Percentiles rank a stretch among this genome's conserved stretches.
Evolutionary conservation across 306 rosid genomes (phyloP).

Genomic region (Begonia loranthoides): DNA sequence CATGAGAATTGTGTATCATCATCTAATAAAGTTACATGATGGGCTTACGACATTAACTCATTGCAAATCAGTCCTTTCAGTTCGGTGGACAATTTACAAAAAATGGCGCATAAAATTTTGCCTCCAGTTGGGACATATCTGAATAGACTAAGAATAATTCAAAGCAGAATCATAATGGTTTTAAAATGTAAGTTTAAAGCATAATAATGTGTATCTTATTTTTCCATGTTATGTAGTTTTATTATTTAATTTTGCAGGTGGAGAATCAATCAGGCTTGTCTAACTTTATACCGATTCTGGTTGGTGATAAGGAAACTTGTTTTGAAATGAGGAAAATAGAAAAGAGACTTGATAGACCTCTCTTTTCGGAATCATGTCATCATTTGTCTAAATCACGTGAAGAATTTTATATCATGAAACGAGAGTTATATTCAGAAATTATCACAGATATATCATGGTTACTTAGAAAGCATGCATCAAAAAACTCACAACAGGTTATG

Average conservation of each 20-base stretch:
- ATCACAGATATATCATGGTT: conserved; percentile 84
- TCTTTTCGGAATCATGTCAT: conserved; percentile 26
- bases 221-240: no score
- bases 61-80: no score
- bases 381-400: conserved; percentile 16
- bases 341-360: conserved; percentile 34
- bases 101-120: no score
- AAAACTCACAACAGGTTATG: conserved; percentile 27
- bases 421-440: conserved; percentile 41
- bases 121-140: no score
- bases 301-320: conserved; percentile 72
- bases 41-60: no score
- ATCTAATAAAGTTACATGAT: no score
- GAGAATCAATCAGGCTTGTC: conserved; percentile 95
- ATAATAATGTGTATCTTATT: no score
- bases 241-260: conserved; percentile 35
- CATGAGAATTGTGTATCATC: no score
- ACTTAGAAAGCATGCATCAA: conserved; percentile 61
- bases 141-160: no score
- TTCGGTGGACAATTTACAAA: no score
- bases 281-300: conserved; percentile 72
- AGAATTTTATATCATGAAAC: conserved; percentile 38
- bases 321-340: conserved; percentile 54
- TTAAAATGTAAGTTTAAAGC: no score
- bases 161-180: no score